Evolutionary conservation across 2,329 filamentous ascomycete species (phyloP), one percentile per base, ranked within the genome.

Genomic region (Rutstroemia sp.): DNA sequence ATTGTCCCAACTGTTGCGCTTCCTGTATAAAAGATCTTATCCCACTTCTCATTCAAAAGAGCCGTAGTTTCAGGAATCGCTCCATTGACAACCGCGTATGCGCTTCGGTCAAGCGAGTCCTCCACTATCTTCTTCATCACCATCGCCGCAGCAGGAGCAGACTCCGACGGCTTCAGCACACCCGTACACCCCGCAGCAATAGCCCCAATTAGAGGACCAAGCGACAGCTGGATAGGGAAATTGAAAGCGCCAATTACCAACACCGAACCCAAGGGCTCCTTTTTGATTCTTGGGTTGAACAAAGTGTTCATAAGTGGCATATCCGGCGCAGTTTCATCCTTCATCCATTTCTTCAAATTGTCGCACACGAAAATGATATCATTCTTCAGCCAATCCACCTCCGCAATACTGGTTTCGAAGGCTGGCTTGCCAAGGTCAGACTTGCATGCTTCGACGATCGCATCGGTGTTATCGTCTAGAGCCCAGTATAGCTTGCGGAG

Each of bases 11-110:
- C 90, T 27, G 70, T 75, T 52, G 80, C 79, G 66, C 84, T 86
- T 54, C 94, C 94, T 1, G 94, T 99, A 76, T 96, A 99, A 77
- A 94, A 92, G 67, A 99, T 95, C 80, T 96, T 97, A 75, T 95
- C 92, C 87, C 92, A 99, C 72, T 92, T 92, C 75, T 91, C 83
- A 57, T 92, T 83, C 36, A 99, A 80, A 46, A 97, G 75, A 12
- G 84, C 84, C 47, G 88, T 89, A 4, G 88, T 91, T 76, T 96
- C 90, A 4, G 86, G 78, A 19, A 96, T 74, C 27, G 77, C 84
- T 58, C 94, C 94, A 70, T 96, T 94, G 63, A 96, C 77, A 57
- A 90, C 81, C 38, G 77, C 75, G 73, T 90, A 96, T 64, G 84
- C 86, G 16, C 83, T 81, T 1, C 83, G 81, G 69, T 97, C 94